These are phyloP conservation scores for Trichoderma sp. DNA, from an alignment of 2,329 filamentous ascomycete species.

Conservation along the genomic window DNA sequence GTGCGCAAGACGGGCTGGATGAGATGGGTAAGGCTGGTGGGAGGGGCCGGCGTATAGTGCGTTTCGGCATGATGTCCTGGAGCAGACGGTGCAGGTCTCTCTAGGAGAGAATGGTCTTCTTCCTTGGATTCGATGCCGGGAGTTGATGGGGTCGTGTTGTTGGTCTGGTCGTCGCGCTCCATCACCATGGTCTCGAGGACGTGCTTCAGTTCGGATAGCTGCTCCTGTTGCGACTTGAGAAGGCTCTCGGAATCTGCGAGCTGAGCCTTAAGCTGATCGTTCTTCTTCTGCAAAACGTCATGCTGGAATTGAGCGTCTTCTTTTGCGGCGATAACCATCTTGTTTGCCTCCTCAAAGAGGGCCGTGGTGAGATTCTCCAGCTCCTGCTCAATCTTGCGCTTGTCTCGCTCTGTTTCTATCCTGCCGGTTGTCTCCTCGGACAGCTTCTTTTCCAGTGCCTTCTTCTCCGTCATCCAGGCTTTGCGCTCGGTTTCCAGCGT, in stretches of 20 bases:
- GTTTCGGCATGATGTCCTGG: conserved; percentile 28
- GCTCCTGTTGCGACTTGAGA: conserved; percentile 86
- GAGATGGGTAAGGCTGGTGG: conserved; percentile 75
- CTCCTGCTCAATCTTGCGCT: conserved; percentile 87
- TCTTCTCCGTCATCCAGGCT: conserved; percentile 58
- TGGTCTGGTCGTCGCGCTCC: conserved; percentile 68
- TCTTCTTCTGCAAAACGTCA: conserved; percentile 75
- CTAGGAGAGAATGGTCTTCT: conserved; percentile 36
- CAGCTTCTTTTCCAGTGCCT: conserved; percentile 54
- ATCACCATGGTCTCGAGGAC: conserved; percentile 85
- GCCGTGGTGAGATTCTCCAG: conserved; percentile 85
- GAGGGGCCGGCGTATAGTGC: conserved; percentile 53
- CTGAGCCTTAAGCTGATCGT: conserved; percentile 82
- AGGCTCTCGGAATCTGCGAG: conserved; percentile 82
- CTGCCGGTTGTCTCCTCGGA: conserved; percentile 64
- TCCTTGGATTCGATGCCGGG: conserved; percentile 66
- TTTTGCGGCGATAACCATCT: conserved; percentile 88
- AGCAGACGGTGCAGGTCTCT: conserved; percentile 32
- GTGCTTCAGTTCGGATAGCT: conserved; percentile 82
- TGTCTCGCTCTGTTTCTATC: conserved; percentile 68
- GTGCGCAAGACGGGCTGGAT: conserved; percentile 78
- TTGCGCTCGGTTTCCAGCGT: conserved; percentile 71
- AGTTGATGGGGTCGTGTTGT: conserved; percentile 76
- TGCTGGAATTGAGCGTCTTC: conserved; percentile 84
- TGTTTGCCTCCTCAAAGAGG: conserved; percentile 97